Base-by-base conservation (phyloP, 2,329 filamentous ascomycete species). In the Capronia epimyces region DNA sequence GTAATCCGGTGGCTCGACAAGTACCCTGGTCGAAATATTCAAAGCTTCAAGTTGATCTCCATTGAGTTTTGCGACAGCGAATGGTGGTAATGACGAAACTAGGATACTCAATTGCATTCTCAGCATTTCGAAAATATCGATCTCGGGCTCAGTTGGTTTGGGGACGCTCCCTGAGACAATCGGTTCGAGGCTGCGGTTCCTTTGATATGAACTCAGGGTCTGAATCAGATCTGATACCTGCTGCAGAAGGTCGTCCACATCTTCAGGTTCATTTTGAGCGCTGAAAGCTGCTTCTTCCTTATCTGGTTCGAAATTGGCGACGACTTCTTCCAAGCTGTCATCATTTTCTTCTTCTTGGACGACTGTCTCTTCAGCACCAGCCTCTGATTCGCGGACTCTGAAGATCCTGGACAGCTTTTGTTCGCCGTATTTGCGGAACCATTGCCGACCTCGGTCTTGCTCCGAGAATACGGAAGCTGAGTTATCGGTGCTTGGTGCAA, bases 41-140 rank as follows among this genome's bases (percentile, higher is more conserved):
- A 95, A 73, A 51, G 89, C 86, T 24, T 84, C 84, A n/a, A 95
- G 71, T 66, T 89, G 86, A 64, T 94, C 86, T 8, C 89, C 89
- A 62, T 94, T 84, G 55, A 95, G 73, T 63, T 93, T 91, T 4
- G 89, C 84, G 20, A 95, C 86, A 1, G 86, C 87, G 64, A 89
- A 93, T 1, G 89, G 89, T 1, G 89, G 89, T 9, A 95, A 71
- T 32, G 79, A 81, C 58, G 84, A 78, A 53, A 95, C 79, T 56
- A 95, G 81, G 24, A 89, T 72, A 0, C 81, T 74, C 16, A 95
- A 73, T 64, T 90, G 87, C 3, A 83, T 79, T 64, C 86, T 89
- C 46, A 95, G 75, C 21, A 83, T 77, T 57, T 88, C 77, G 65
- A 94, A 95, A 0, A 79, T 71, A 32, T 73, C 71, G 31, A 74